Conservation (phyloP, 2,329 filamentous ascomycete genomes). For the Cercospora nicotianae region DNA sequence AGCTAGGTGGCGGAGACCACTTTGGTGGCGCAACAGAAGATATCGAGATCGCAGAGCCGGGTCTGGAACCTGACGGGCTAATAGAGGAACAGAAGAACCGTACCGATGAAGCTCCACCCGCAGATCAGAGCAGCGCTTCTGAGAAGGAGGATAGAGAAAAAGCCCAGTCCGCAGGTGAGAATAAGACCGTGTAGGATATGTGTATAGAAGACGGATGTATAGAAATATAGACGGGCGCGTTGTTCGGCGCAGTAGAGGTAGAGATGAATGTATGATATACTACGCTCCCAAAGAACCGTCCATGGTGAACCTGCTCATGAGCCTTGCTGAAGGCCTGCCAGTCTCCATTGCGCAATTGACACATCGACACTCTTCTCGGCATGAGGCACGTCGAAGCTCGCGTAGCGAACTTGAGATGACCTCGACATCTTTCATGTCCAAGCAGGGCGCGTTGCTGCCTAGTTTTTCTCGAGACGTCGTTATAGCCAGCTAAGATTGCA, state of each 20-base stretch:
- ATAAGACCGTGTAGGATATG: background rate
- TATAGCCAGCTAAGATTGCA: background rate
- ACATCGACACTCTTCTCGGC: background rate
- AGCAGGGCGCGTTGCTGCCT: background rate
- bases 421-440: background rate
- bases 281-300: background rate
- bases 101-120: background rate
- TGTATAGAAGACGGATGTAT: background rate
- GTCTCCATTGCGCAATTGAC: background rate
- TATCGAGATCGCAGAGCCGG: constrained; percentile 28
- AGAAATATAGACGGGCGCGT: background rate
- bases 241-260: background rate
- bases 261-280: background rate
- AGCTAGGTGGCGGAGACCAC: constrained; percentile 31
- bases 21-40: constrained; percentile 34
- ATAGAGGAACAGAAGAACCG: background rate
- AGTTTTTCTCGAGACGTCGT: background rate
- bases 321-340: background rate
- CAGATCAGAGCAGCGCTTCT: background rate
- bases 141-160: background rate
- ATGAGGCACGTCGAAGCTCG: background rate
- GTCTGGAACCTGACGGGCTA: constrained; percentile 13
- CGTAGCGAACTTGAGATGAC: background rate
- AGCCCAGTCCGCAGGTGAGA: background rate
- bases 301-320: background rate